These are phyloP conservation scores for Candida broadrunensis DNA, from an alignment of 805 yeast genomes.

Conservation along the genomic window DNA sequence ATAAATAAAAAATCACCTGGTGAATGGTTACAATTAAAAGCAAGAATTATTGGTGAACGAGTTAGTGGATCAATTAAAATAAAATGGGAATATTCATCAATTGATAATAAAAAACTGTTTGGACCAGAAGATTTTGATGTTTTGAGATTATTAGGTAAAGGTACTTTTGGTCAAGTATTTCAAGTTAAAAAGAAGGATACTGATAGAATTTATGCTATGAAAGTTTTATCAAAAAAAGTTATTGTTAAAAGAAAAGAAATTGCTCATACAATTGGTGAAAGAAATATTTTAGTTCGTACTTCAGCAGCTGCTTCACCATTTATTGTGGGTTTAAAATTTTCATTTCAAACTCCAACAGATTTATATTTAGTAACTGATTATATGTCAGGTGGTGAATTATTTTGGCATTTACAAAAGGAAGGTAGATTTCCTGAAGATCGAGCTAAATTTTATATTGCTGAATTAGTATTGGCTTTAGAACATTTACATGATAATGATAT, in stretches of 20 bases:
- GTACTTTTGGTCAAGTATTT: conserved; percentile 96
- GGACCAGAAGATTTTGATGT: conserved; percentile 96
- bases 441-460: conserved; percentile 97
- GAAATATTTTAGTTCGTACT: conserved; percentile 91
- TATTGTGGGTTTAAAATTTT: conserved; percentile 91
- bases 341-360: conserved; percentile 93
- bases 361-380: conserved; percentile 92
- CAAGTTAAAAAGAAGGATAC: conserved; percentile 93
- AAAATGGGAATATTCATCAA: conserved; percentile 63
- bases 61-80: conserved; percentile 78
- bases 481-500: conserved; percentile 94
- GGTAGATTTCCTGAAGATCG: conserved; percentile 91
- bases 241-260: conserved; percentile 96
- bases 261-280: conserved; percentile 97
- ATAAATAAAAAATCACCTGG: conserved; percentile 35
- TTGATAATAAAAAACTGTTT: conserved; percentile 68
- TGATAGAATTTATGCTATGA: conserved; percentile 93
- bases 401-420: conserved; percentile 96
- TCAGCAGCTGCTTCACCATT: conserved; percentile 87
- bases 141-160: conserved; percentile 85
- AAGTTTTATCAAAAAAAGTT: conserved; percentile 88
- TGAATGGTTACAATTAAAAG: conserved; percentile 73
- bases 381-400: conserved; percentile 97
- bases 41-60: conserved; percentile 72
- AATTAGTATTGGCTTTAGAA: conserved; percentile 87